These are phyloP conservation scores for Microcera coccophila DNA, from an alignment of 2,329 filamentous ascomycete species.

Conservation along the genomic window DNA sequence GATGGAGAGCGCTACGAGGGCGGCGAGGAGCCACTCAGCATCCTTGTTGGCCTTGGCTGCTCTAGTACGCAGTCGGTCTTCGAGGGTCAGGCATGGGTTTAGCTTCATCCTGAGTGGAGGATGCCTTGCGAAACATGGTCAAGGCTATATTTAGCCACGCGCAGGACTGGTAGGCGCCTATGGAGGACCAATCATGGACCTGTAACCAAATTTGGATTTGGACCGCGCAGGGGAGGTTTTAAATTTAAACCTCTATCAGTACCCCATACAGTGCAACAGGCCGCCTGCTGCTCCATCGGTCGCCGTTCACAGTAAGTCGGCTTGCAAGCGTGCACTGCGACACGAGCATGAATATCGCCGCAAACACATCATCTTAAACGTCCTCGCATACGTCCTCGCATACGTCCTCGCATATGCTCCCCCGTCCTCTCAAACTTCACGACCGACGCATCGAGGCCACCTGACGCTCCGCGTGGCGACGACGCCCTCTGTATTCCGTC, in stretches of 20 bases:
- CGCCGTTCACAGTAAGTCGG: no score
- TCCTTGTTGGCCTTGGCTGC: background rate
- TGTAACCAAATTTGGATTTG: slow-evolving; percentile 25
- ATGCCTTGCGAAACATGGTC: slow-evolving; percentile 25
- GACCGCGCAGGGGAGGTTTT: slow-evolving; percentile 23
- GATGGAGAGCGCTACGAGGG: background rate
- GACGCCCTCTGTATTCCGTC: no score
- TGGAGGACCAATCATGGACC: slow-evolving; percentile 26
- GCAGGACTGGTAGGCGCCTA: slow-evolving; percentile 32
- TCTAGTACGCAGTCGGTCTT: background rate
- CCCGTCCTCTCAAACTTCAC: no score
- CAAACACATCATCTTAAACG: no score
- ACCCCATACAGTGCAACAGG: slow-evolving; percentile 24
- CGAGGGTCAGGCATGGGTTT: slow-evolving; percentile 3
- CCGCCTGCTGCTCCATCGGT: no score
- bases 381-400: no score
- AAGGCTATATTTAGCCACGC: slow-evolving; percentile 33
- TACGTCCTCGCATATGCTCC: no score
- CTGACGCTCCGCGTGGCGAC: no score
- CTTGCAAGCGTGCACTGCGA: no score
- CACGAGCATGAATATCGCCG: no score
- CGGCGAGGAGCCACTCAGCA: background rate
- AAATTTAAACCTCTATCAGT: slow-evolving; percentile 25
- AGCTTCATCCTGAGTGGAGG: slow-evolving; percentile 12
- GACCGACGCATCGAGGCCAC: no score